phyloP scores from a whole-genome alignment of 768 basidiomycete genomes.

The Fistulinella prunicolor region DNA sequence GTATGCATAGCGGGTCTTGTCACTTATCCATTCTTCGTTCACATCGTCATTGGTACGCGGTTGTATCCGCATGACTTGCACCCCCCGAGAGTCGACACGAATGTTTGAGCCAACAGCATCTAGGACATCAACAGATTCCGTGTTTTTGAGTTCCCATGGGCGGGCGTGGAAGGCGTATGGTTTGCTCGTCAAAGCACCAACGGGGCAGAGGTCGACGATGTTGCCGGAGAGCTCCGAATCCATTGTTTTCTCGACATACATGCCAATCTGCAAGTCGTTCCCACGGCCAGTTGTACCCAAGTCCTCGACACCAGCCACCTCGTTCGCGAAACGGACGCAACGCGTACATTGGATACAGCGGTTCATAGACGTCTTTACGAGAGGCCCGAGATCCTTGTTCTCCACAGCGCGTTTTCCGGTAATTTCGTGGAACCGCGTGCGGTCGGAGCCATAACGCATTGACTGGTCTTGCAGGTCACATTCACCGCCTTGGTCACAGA shows the following conservation, averaged over 20 bases:
- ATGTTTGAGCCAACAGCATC: slow-evolving; percentile 98
- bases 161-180: slow-evolving; percentile 97
- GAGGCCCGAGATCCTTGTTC: slow-evolving; percentile 96
- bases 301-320: slow-evolving; percentile 98
- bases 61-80: slow-evolving; percentile 96
- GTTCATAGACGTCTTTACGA: slow-evolving; percentile 99
- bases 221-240: slow-evolving; percentile 97
- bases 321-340: slow-evolving; percentile 98
- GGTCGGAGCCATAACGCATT: slow-evolving; percentile 98
- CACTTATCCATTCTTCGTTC: slow-evolving; percentile 99
- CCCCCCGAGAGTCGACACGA: slow-evolving; percentile 90
- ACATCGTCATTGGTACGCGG: slow-evolving; percentile 96
- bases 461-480: slow-evolving; percentile 99
- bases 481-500: slow-evolving; percentile 99
- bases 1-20: slow-evolving; percentile 97
- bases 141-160: slow-evolving; percentile 98
- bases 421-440: slow-evolving; percentile 97
- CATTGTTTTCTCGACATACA: slow-evolving; percentile 97
- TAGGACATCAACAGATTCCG: slow-evolving; percentile 92
- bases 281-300: slow-evolving; percentile 95
- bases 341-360: slow-evolving; percentile 99
- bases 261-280: slow-evolving; percentile 98
- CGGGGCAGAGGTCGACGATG: slow-evolving; percentile 95
- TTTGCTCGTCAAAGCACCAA: slow-evolving; percentile 97
- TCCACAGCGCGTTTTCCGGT: slow-evolving; percentile 97